Evolutionary conservation across 148 eudicot genomes (phyloP).

Genomic region (Vaccinium vitisidaea): DNA sequence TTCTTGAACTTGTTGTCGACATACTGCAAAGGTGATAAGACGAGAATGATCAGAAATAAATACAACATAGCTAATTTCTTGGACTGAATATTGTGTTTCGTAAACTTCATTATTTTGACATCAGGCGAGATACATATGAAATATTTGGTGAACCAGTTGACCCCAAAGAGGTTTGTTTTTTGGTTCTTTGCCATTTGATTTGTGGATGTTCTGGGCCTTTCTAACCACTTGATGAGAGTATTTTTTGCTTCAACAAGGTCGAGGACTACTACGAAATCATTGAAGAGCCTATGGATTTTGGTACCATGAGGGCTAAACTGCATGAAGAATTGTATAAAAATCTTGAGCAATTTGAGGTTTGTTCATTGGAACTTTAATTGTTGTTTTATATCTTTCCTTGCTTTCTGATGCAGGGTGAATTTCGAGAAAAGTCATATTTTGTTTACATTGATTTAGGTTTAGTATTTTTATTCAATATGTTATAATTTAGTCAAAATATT

Average conservation of each 20-base stretch:
- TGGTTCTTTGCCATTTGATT: not conserved
- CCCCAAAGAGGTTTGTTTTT: conserved; percentile 58
- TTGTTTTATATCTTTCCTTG: not conserved
- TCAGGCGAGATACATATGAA: conserved; percentile 70
- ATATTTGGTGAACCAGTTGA: conserved; percentile 92
- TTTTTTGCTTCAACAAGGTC: conserved; percentile 39
- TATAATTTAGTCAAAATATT: too few relatives aligned
- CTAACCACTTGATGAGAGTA: not conserved
- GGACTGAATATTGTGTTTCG: not conserved
- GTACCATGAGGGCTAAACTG: conserved; percentile 90
- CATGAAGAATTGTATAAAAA: conserved; percentile 77
- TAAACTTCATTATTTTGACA: not conserved
- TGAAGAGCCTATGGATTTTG: conserved; percentile 92
- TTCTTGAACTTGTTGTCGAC: conserved; percentile 72
- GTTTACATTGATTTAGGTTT: too few relatives aligned
- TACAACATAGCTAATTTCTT: not conserved
- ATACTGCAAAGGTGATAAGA: conserved; percentile 58
- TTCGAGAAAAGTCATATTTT: too few relatives aligned
- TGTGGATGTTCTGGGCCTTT: not conserved
- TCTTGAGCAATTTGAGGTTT: conserved; percentile 78
- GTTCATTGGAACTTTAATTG: not conserved
- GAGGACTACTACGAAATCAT: conserved; percentile 80
- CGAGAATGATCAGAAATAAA: not conserved
- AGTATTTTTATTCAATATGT: too few relatives aligned
- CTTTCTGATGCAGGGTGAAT: too few relatives aligned